Evolutionary conservation across 1,139 yeast species (phyloP).

Genomic region (Diutina mesorugosa): DNA sequence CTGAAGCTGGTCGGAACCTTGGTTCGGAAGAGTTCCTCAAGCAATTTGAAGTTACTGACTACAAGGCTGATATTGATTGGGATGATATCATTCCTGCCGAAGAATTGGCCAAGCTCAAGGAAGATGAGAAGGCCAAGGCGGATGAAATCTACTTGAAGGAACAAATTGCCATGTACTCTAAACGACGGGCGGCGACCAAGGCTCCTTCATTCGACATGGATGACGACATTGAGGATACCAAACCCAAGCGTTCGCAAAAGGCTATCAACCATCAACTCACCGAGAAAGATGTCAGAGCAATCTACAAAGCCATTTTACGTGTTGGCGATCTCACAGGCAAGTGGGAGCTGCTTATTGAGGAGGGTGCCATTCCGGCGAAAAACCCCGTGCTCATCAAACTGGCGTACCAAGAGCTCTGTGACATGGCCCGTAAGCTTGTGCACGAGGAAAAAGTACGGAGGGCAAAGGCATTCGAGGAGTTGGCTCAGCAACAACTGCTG

Average conservation of each 20-base stretch:
- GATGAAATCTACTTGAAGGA: constrained; percentile 83
- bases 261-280: constrained; percentile 40
- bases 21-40: constrained; percentile 97
- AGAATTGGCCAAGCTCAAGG: constrained; percentile 78
- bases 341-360: constrained; percentile 83
- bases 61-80: constrained; percentile 98
- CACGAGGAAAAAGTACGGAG: constrained; percentile 58
- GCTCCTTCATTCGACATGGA: constrained; percentile 7
- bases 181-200: constrained; percentile 60
- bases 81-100: constrained; percentile 98
- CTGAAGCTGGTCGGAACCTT: constrained; percentile 65
- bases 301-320: constrained; percentile 72
- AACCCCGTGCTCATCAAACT: constrained; percentile 73
- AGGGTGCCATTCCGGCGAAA: constrained; percentile 79
- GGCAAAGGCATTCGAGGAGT: constrained; percentile 36
- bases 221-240: constrained; percentile 8
- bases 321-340: constrained; percentile 71
- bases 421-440: constrained; percentile 48
- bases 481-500: constrained; percentile 45
- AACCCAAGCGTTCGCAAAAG: background rate
- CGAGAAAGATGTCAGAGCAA: constrained; percentile 78
- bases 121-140: constrained; percentile 74
- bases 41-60: constrained; percentile 97
- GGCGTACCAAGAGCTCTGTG: constrained; percentile 60
- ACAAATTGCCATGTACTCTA: constrained; percentile 76